Evolutionary conservation across 345 rosid genomes (phyloP).

Genomic region (Eucalyptus globulus): DNA sequence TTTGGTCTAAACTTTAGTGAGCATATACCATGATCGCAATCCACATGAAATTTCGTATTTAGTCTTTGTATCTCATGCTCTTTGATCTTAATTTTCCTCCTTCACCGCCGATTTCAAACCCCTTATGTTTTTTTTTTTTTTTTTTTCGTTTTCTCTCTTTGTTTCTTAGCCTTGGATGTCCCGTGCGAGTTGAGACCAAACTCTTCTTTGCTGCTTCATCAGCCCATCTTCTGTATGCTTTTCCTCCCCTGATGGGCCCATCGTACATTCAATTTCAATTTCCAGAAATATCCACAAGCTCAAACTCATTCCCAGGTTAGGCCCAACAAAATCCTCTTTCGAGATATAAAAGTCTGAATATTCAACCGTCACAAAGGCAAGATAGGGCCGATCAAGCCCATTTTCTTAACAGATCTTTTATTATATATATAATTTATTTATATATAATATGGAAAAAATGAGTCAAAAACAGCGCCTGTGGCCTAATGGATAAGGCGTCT

Average conservation of each 20-base stretch:
- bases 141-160: background rate
- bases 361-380: background rate
- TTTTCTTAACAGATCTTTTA: fast-evolving
- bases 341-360: background rate
- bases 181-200: background rate
- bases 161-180: background rate
- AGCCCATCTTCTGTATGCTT: background rate
- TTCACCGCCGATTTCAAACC: background rate
- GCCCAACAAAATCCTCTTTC: background rate
- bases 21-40: background rate
- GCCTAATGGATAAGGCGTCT: constrained; percentile 48
- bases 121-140: background rate
- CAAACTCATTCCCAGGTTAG: background rate
- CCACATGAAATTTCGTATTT: background rate
- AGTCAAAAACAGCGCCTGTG: constrained; percentile 27
- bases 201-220: background rate
- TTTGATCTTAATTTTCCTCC: background rate
- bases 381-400: background rate
- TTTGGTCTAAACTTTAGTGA: background rate
- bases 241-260: background rate
- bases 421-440: background rate
- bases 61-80: background rate
- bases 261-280: background rate
- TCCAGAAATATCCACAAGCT: background rate
- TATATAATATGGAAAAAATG: fast-evolving